Conservation (phyloP, 768 basidiomycete genomes). For the Hydnomerulius pinastri region DNA sequence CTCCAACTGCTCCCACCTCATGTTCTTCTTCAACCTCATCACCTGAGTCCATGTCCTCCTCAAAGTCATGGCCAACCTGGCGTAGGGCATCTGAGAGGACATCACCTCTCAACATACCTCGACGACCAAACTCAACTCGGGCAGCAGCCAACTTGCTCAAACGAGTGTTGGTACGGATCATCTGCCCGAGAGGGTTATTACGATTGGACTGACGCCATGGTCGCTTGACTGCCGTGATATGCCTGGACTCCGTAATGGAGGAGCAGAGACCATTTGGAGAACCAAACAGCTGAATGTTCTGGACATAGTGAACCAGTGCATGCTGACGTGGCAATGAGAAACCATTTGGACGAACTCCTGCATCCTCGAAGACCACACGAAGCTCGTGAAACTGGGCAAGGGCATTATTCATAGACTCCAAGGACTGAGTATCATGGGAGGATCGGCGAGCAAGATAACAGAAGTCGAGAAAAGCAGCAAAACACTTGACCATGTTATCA, state of each 20-base stretch:
- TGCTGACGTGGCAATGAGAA: constrained; percentile 30
- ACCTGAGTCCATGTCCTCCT: too few species aligned
- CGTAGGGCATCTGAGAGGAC: too few species aligned
- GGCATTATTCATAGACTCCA: constrained; percentile 12
- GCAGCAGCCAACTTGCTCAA: constrained; percentile 31
- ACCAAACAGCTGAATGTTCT: constrained; percentile 21
- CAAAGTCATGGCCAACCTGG: too few species aligned
- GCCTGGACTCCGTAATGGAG: constrained; percentile 21
- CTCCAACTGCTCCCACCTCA: background rate
- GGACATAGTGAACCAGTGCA: constrained; percentile 24
- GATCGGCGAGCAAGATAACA: background rate
- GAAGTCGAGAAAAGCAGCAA: too few species aligned
- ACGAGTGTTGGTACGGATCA: constrained; percentile 26
- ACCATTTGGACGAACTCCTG: constrained; percentile 5
- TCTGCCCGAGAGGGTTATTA: constrained; percentile 35
- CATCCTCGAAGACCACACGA: constrained; percentile 18
- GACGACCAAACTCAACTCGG: constrained; percentile 1
- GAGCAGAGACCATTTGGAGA: constrained; percentile 23
- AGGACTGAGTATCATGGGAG: background rate
- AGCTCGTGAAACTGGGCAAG: constrained; percentile 9
- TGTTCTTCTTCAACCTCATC: background rate
- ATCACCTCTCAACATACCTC: too few species aligned
- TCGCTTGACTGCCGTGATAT: constrained; percentile 21
- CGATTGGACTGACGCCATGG: constrained; percentile 36
- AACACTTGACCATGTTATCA: too few species aligned